Conservation (phyloP, 108 stramenopile species). For the Skeletonema costatum region DNA sequence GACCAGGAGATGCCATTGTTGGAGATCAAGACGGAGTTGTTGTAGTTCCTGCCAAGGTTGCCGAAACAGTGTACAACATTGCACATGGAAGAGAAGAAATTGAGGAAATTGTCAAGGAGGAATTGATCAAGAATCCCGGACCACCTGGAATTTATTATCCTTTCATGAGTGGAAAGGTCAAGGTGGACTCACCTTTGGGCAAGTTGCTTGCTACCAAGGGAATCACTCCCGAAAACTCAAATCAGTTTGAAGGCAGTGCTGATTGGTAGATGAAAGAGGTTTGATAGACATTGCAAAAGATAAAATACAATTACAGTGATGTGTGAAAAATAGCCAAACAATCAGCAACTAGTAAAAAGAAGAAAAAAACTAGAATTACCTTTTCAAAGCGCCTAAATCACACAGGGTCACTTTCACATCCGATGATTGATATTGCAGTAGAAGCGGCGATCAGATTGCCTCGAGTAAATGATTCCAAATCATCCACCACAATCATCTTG, state of each 20-base stretch:
- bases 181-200: slow-evolving; percentile 86
- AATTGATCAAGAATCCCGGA: slow-evolving; percentile 87
- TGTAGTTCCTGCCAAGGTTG: slow-evolving; percentile 88
- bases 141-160: slow-evolving; percentile 57
- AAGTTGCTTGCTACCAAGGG: slow-evolving; percentile 83
- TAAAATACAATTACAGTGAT: background rate
- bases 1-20: slow-evolving; percentile 90
- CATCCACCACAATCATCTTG: background rate
- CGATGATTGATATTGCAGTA: background rate
- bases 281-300: background rate
- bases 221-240: slow-evolving; percentile 89
- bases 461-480: background rate
- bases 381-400: background rate
- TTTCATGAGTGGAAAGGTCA: slow-evolving; percentile 90
- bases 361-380: background rate
- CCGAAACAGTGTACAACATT: slow-evolving; percentile 86
- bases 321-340: background rate
- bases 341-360: background rate
- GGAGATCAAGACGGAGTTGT: slow-evolving; percentile 94
- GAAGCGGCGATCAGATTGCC: slow-evolving; percentile 1
- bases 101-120: slow-evolving; percentile 92
- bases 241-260: slow-evolving; percentile 89
- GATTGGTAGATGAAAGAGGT: slow-evolving; percentile 66
- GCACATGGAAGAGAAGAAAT: slow-evolving; percentile 90
- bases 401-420: background rate